These are phyloP conservation scores for Magnolia changhungtana DNA, from an alignment of 164 flowering plant species.

Conservation along the genomic window DNA sequence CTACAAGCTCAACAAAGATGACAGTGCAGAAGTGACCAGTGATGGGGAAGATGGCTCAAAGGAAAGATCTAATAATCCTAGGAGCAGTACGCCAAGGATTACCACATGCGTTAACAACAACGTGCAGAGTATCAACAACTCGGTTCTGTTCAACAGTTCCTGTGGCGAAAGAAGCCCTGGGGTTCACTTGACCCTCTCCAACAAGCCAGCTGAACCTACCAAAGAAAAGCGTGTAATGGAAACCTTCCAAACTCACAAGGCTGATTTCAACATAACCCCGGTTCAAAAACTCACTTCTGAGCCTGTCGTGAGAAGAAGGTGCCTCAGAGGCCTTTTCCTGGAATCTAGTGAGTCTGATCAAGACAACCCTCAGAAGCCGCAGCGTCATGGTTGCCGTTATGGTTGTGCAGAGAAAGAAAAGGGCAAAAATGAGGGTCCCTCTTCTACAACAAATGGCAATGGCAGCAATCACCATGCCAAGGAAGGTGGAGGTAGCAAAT, in stretches of 20 bases:
- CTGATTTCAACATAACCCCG: slow-evolving; percentile 32
- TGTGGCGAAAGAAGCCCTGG: slow-evolving; percentile 60
- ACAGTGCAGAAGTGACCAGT: slow-evolving; percentile 36
- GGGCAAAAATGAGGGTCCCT: slow-evolving; percentile 1
- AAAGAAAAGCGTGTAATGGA: slow-evolving; percentile 13
- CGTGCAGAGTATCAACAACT: slow-evolving; percentile 67
- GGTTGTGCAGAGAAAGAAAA: slow-evolving; percentile 16
- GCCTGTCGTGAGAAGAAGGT: slow-evolving; percentile 58
- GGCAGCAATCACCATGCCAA: not conserved
- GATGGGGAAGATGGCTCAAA: slow-evolving; percentile 33
- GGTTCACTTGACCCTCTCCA: slow-evolving; percentile 29
- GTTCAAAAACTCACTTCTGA: slow-evolving; percentile 39
- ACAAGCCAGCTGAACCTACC: not conserved
- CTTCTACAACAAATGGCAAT: slow-evolving; percentile 8
- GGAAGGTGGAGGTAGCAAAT: slow-evolving; percentile 5
- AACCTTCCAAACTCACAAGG: slow-evolving; percentile 28
- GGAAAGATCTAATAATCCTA: slow-evolving; percentile 15
- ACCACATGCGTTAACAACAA: slow-evolving; percentile 60
- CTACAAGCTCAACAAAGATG: slow-evolving; percentile 51
- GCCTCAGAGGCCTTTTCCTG: slow-evolving; percentile 69
- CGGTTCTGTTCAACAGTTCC: slow-evolving; percentile 45
- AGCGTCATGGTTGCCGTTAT: slow-evolving; percentile 72
- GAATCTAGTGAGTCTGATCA: slow-evolving; percentile 79
- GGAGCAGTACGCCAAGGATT: slow-evolving; percentile 9
- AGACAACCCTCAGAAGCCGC: slow-evolving; percentile 66